Conservation (phyloP, 352 stramenopile species). For the Albugo candida region DNA sequence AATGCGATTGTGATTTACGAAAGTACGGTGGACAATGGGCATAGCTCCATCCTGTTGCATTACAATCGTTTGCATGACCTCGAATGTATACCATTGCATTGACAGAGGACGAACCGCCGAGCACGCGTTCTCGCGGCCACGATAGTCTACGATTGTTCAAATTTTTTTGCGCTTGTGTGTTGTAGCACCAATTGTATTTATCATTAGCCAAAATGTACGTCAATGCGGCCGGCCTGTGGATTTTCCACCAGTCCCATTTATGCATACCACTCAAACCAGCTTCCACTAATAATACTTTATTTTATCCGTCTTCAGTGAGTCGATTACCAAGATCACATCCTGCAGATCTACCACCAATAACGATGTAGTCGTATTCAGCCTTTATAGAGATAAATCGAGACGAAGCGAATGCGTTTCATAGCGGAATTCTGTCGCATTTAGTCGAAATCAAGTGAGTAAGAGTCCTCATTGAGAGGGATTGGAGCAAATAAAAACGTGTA, state of each 20-base stretch:
- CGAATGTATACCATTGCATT: slow-evolving; percentile 86
- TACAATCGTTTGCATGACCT: slow-evolving; percentile 73
- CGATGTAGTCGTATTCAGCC: slow-evolving; percentile 79
- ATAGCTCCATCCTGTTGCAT: slow-evolving; percentile 74
- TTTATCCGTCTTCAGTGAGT: slow-evolving; percentile 62
- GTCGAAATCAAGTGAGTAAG: no score
- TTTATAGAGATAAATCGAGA: no score
- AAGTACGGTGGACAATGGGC: slow-evolving; percentile 78
- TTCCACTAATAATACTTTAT: slow-evolving; percentile 82
- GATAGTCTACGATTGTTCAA: slow-evolving; percentile 57
- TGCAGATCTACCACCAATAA: slow-evolving; percentile 80
- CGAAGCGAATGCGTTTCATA: no score
- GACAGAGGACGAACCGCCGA: slow-evolving; percentile 75
- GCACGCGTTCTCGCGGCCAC: slow-evolving; percentile 73
- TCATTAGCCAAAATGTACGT: slow-evolving; percentile 72
- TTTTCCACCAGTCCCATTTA: slow-evolving; percentile 82
- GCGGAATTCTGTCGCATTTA: no score
- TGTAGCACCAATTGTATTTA: slow-evolving; percentile 79
- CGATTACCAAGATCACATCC: slow-evolving; percentile 83
- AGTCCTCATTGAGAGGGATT: no score
- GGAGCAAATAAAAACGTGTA: no score
- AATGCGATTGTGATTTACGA: slow-evolving; percentile 62
- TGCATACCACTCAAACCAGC: slow-evolving; percentile 59
- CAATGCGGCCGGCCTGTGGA: slow-evolving; percentile 75
- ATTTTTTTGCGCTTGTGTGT: slow-evolving; percentile 70